A percentile compares a stretch with the other conserved stretches of the same genome.
phyloP scores from a whole-genome alignment of 1,284 basidiomycete species.

The Tylopilus sp. region DNA sequence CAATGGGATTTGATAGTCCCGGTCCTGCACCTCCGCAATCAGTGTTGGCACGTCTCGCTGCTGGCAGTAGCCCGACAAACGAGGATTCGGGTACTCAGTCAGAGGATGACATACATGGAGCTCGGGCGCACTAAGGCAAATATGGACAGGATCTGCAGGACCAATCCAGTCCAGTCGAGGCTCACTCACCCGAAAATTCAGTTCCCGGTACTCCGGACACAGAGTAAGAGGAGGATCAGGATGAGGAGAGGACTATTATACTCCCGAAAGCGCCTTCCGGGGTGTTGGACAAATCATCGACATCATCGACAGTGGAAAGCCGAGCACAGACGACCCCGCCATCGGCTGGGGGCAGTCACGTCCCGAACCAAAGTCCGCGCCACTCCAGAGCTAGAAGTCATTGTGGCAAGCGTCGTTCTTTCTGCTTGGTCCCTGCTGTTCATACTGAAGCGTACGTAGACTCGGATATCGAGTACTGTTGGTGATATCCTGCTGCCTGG shows the following conservation, averaged over 20 bases:
- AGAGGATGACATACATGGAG: conserved; percentile 9
- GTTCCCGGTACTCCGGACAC: conserved; percentile 1
- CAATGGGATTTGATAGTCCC: conserved; percentile 51
- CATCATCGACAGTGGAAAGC: conserved; percentile 4
- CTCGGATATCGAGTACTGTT: conserved; percentile 63
- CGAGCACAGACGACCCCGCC: conserved; percentile 3
- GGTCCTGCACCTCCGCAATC: conserved; percentile 33
- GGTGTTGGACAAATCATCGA: conserved; percentile 4
- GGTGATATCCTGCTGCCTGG: conserved; percentile 62
- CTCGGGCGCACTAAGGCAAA: neutral
- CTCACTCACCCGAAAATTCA: conserved; percentile 4
- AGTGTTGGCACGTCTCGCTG: conserved; percentile 26
- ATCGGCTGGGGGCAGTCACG: conserved; percentile 7
- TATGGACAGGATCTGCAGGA: conserved; percentile 9
- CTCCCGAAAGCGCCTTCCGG: conserved; percentile 23
- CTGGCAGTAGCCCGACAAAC: conserved; percentile 8
- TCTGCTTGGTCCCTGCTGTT: neutral
- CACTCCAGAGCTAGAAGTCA: conserved; percentile 56
- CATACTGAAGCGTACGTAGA: conserved; percentile 35
- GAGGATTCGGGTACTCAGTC: conserved; percentile 7
- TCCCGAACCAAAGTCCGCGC: conserved; percentile 37
- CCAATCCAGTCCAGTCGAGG: conserved; percentile 13
- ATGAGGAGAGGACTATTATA: conserved; percentile 34
- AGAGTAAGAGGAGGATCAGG: conserved; percentile 21
- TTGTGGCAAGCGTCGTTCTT: conserved; percentile 44